Percentiles rank a stretch among this genome's conserved stretches.
Conservation (phyloP, 1,284 basidiomycete species). For the Anthracocystis setariae region DNA sequence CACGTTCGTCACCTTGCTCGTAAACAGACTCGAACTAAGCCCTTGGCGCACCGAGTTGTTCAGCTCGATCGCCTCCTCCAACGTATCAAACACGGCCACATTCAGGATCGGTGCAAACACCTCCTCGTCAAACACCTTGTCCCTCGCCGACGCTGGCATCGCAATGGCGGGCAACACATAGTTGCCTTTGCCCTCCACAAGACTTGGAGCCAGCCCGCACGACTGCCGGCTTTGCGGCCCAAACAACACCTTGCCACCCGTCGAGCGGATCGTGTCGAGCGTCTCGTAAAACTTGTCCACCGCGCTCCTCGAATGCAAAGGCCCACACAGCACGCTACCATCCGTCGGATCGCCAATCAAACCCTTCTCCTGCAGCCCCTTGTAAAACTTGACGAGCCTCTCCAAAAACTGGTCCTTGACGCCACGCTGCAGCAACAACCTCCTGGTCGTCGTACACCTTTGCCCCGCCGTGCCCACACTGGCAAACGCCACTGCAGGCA, state of each 20-base stretch:
- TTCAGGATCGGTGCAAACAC: constrained; percentile 88
- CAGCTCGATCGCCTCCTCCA: constrained; percentile 89
- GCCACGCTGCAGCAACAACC: constrained; percentile 84
- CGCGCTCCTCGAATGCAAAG: constrained; percentile 79
- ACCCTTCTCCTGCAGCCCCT: constrained; percentile 69
- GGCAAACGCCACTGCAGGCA: constrained; percentile 89
- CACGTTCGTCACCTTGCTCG: constrained; percentile 67
- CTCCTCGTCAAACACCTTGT: constrained; percentile 80
- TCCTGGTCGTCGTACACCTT: constrained; percentile 90
- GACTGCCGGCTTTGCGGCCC: constrained; percentile 74
- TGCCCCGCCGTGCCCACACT: constrained; percentile 94
- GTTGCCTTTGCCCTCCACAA: constrained; percentile 73
- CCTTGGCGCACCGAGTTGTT: constrained; percentile 93
- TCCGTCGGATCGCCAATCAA: constrained; percentile 84
- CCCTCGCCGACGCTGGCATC: constrained; percentile 73
- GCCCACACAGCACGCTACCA: constrained; percentile 80
- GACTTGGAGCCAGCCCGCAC: constrained; percentile 50
- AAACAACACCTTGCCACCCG: constrained; percentile 79
- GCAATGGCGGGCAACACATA: constrained; percentile 90
- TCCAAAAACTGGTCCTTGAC: constrained; percentile 81
- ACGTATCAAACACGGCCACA: constrained; percentile 85
- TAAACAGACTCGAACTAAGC: constrained; percentile 89
- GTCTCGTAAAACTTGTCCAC: constrained; percentile 77
- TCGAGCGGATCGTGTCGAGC: constrained; percentile 74
- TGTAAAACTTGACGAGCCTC: constrained; percentile 79